Base-by-base conservation (phyloP, 2,329 filamentous ascomycete genomes). In the Aspergillus flavus region DNA sequence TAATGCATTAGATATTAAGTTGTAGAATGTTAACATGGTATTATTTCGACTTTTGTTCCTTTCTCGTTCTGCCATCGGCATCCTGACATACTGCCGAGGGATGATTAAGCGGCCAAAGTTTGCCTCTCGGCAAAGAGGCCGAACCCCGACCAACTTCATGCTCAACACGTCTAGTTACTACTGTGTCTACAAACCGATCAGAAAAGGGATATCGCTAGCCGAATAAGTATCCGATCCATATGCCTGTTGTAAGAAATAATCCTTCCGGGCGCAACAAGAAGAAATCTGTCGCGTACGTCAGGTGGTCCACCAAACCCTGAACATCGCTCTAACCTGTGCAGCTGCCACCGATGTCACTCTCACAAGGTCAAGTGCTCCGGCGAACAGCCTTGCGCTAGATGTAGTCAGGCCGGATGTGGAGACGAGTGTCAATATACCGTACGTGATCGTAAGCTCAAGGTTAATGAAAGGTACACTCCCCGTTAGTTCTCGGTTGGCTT, bases 361-460 rank as follows among this genome's bases (percentile, higher is more conserved):
- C 79, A 79, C n/a, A 81, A 81, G 61, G 77, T 80, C 34, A 81
- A 78, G 64, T 81, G 79, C 61, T 80, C 79, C 0, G 79, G 79
- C 1, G 72, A 74, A 23, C 72, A 75, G n/a, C 79, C 79, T 4
- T 81, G 79, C 58, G 68, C 71, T 16, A 72, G 74, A 21, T 81
- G 79, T 61, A 66, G 68, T 45, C 63, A 70, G 19, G 71, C 73
- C 2, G 75, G 75, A 4, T 72, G 71, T 54, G 70, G 66, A 0
- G 66, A 65, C 10, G 69, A 75, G 36, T 81, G 79, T 48, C 64
- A 69, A 21, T 81, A 79, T 62, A 72, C 75, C 6, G 62, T 70
- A 14, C 76, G 76, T 14, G 79, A 81, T 48, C 72, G 78, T 23
- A 79, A 78, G 66, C 56, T 81, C 32, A 71, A 75, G 32, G 67